A percentile compares a stretch with the other conserved stretches of the same genome.
Conservation (phyloP, 768 basidiomycete genomes). For the Mycena maculata region DNA sequence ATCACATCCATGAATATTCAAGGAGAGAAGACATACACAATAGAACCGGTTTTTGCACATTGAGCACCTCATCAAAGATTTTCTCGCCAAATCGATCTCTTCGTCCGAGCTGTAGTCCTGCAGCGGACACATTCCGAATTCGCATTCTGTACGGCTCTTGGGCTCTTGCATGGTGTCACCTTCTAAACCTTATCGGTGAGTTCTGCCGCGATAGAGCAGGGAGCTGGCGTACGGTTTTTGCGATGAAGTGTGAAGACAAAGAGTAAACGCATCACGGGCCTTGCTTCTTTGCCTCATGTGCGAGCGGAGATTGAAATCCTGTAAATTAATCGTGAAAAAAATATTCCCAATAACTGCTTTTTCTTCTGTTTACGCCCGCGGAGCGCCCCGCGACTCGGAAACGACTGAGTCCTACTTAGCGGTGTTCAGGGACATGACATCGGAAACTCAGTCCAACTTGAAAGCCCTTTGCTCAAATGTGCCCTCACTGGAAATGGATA, state of each 20-base stretch:
- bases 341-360: constrained; percentile 11
- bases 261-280: constrained; percentile 15
- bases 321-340: constrained; percentile 11
- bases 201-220: constrained; percentile 7
- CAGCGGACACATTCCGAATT: constrained; percentile 23
- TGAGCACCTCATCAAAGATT: constrained; percentile 28
- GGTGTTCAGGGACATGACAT: neutral
- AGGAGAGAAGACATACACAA: constrained; percentile 18
- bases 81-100: constrained; percentile 14
- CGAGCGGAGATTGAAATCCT: constrained; percentile 21
- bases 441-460: neutral
- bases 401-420: neutral
- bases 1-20: constrained; percentile 6
- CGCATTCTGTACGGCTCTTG: constrained; percentile 15
- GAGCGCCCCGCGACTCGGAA: no score
- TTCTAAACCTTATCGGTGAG: constrained; percentile 4
- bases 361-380: neutral
- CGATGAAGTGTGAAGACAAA: constrained; percentile 19
- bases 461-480: neutral
- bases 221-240: constrained; percentile 16
- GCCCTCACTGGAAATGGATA: neutral
- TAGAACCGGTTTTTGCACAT: constrained; percentile 30
- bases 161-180: constrained; percentile 20
- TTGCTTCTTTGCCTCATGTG: constrained; percentile 16
- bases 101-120: constrained; percentile 19